These are phyloP conservation scores for Coriaria nepalensis DNA, from an alignment of 306 rosid genomes.

Conservation along the genomic window DNA sequence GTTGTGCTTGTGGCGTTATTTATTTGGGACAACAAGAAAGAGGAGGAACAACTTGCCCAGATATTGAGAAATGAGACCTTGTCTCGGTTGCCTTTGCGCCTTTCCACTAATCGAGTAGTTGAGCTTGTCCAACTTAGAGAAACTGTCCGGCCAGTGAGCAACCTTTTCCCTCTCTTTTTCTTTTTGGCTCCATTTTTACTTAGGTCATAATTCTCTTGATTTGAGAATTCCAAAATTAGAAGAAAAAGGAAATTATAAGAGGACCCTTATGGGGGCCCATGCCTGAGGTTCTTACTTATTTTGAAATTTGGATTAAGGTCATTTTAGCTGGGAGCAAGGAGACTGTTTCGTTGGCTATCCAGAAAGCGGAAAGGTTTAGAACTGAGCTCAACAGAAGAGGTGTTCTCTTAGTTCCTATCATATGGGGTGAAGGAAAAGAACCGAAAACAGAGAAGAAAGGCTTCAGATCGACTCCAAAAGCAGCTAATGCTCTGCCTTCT, in stretches of 20 bases:
- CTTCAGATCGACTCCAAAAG: conserved; percentile 48
- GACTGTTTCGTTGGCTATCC: conserved; percentile 52
- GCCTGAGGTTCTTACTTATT: neutral
- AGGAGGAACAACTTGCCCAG: conserved; percentile 84
- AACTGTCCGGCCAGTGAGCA: conserved; percentile 81
- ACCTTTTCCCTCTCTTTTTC: conserved; percentile 4
- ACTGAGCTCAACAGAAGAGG: conserved; percentile 75
- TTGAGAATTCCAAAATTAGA: too few species aligned
- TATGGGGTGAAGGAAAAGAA: conserved; percentile 64
- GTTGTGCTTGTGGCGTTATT: conserved; percentile 60
- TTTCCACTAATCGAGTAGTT: conserved; percentile 87
- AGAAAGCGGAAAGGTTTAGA: conserved; percentile 67
- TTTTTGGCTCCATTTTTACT: neutral
- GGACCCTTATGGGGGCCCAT: neutral
- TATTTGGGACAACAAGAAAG: conserved; percentile 94
- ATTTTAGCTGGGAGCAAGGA: conserved; percentile 86
- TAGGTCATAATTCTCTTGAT: neutral
- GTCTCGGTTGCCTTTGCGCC: conserved; percentile 89
- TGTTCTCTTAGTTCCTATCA: conserved; percentile 71
- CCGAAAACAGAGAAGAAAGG: conserved; percentile 74
- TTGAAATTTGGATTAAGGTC: conserved; percentile 45
- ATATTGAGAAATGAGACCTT: conserved; percentile 75
- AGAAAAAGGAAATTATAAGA: neutral
- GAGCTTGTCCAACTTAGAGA: conserved; percentile 96
- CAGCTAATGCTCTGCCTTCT: conserved; percentile 68